A percentile compares a stretch with the other conserved stretches of the same genome.
phyloP scores from a whole-genome alignment of 2,329 filamentous ascomycete genomes.

The Stemphylium beticola region DNA sequence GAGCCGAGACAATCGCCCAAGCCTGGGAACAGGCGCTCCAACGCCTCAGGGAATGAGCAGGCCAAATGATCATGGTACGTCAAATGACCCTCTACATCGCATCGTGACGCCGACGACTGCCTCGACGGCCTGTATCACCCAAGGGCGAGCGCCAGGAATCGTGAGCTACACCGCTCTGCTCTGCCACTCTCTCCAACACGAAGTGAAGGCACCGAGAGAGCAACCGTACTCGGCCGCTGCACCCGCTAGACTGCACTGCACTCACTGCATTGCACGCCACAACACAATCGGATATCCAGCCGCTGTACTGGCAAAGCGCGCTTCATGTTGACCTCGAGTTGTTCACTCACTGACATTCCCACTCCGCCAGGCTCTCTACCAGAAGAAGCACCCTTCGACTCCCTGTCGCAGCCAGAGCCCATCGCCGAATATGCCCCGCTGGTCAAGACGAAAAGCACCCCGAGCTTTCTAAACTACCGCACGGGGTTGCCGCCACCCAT shows the following conservation, averaged over 20 bases:
- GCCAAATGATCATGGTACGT: constrained; percentile 51
- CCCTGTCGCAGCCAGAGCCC: constrained; percentile 27
- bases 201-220: constrained; percentile 5
- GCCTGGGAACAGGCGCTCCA: constrained; percentile 37
- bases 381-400: constrained; percentile 37
- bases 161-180: constrained; percentile 11
- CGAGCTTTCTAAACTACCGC: constrained; percentile 53
- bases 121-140: constrained; percentile 1
- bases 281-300: background rate
- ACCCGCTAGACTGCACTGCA: constrained; percentile 1
- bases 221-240: background rate
- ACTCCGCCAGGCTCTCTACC: constrained; percentile 44
- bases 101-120: constrained; percentile 2
- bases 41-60: constrained; percentile 48
- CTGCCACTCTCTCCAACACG: background rate
- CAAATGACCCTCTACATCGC: constrained; percentile 9
- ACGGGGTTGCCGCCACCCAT: constrained; percentile 48
- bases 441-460: constrained; percentile 58
- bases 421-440: constrained; percentile 45
- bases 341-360: constrained; percentile 28
- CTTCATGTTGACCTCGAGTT: background rate
- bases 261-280: background rate
- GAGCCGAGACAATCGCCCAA: constrained; percentile 21
- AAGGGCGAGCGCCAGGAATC: background rate
- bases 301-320: background rate